Evolutionary conservation across 1,139 yeast genomes (phyloP).

Genomic region (Arxiozyma heterogenica): DNA sequence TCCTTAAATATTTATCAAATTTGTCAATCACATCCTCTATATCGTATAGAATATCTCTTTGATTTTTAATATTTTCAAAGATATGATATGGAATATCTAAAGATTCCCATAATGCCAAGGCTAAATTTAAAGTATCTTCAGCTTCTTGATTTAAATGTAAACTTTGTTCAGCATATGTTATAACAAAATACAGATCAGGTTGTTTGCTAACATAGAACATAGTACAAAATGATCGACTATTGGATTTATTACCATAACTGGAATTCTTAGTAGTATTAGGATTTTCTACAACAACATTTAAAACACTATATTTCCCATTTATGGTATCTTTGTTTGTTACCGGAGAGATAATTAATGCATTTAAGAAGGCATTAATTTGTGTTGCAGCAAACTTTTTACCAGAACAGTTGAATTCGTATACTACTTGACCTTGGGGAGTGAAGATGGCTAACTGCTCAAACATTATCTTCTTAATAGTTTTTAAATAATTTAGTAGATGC

Average conservation of each 20-base stretch:
- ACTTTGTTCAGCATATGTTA: slow-evolving; percentile 28
- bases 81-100: slow-evolving; percentile 25
- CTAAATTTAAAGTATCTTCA: slow-evolving; percentile 25
- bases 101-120: slow-evolving; percentile 24
- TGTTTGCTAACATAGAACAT: slow-evolving; percentile 24
- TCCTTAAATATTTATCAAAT: slow-evolving; percentile 28
- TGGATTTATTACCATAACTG: slow-evolving; percentile 4
- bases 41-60: slow-evolving; percentile 20
- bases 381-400: slow-evolving; percentile 42
- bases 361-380: slow-evolving; percentile 43
- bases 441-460: slow-evolving; percentile 49
- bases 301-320: slow-evolving; percentile 31
- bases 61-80: slow-evolving; percentile 23
- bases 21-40: slow-evolving; percentile 23
- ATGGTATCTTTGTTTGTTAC: slow-evolving; percentile 20
- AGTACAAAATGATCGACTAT: slow-evolving; percentile 31
- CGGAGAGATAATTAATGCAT: slow-evolving; percentile 28
- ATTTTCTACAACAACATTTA: slow-evolving; percentile 22
- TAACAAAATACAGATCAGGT: slow-evolving; percentile 27
- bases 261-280: neutral
- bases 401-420: slow-evolving; percentile 40
- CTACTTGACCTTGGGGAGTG: slow-evolving; percentile 49
- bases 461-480: slow-evolving; percentile 30
- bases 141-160: slow-evolving; percentile 30
- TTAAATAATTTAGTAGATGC: too few species aligned